Conservation (phyloP, 148 eudicot genomes). For the Cornus florida region DNA sequence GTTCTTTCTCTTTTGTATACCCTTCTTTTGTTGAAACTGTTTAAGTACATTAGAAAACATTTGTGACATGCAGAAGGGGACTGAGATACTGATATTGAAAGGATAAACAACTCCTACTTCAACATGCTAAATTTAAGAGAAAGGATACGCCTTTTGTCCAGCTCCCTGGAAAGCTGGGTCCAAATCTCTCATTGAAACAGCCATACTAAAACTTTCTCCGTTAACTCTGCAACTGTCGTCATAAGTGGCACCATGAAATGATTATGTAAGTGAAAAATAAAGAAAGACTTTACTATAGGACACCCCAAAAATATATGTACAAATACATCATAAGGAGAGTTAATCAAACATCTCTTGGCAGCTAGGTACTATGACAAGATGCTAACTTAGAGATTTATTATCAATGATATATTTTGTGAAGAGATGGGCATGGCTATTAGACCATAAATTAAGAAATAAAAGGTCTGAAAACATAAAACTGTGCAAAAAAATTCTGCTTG, state of each 20-base stretch:
- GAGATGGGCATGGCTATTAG: neutral
- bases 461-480: too few species aligned
- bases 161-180: slow-evolving; percentile 93
- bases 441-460: neutral
- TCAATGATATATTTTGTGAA: neutral
- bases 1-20: neutral
- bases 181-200: slow-evolving; percentile 85
- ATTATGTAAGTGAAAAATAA: neutral
- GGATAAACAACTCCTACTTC: neutral
- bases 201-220: slow-evolving; percentile 39
- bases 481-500: too few species aligned
- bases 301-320: neutral
- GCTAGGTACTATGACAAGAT: neutral
- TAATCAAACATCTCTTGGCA: slow-evolving; percentile 13
- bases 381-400: neutral
- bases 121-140: neutral
- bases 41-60: neutral
- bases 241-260: slow-evolving; percentile 12
- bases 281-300: slow-evolving; percentile 3
- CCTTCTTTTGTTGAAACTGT: neutral
- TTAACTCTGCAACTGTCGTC: slow-evolving; percentile 8
- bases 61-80: neutral
- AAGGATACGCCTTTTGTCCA: slow-evolving; percentile 99
- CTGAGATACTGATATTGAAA: neutral
- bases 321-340: neutral